Evolutionary conservation across 495 filamentous ascomycete genomes (phyloP), one percentile per base, ranked within the genome.

Genomic region (Parachaetomium inaequale): DNA sequence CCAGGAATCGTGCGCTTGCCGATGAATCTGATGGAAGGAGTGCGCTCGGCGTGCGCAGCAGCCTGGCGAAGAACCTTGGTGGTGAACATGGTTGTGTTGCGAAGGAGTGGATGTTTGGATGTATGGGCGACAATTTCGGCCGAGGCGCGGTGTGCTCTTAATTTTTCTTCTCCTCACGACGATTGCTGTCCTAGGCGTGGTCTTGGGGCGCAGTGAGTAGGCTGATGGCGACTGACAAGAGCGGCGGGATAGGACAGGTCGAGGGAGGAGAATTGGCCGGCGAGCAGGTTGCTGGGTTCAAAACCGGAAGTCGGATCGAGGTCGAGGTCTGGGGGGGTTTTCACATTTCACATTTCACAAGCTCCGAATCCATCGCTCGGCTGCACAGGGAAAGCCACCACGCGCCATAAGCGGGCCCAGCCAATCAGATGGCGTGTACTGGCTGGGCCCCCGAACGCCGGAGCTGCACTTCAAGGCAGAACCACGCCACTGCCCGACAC

Each of bases 21-120:
- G 49, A 98, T 65, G 79, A 98, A 98, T 64, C 87, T 86, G 71
- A 98, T 98, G 75, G 96, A 78, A 55, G 91, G 91, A 43, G 84
- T 88, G 63, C 90, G 87, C 73, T 84, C 81, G 62, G 77, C 79
- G 67, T 82, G 75, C 58, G 79, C 78, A 66, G 85, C 82, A 67
- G 85, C 85, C 72, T 85, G 84, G 68, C 86, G 84, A 61, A 93
- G 81, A 66, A 78, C 82, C 68, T 79, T 78, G 61, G 91, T 88
- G 61, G 84, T 78, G 70, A 81, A 85, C 87, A 93, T 84, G 61
- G 32, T 25, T 28, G 29, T 40, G 46, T 47, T 54, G 50, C 17
- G 23, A 28, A 14, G 25, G 29, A 28, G 26, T 3, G 15, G 21
- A 25, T 12, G 32, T 15, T 6, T 5, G 32, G 4, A 17, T 21